Percentiles rank a stretch among this genome's conserved stretches.
Evolutionary conservation across 1,139 yeast genomes (phyloP).

Genomic region (Kodamaea sp.): DNA sequence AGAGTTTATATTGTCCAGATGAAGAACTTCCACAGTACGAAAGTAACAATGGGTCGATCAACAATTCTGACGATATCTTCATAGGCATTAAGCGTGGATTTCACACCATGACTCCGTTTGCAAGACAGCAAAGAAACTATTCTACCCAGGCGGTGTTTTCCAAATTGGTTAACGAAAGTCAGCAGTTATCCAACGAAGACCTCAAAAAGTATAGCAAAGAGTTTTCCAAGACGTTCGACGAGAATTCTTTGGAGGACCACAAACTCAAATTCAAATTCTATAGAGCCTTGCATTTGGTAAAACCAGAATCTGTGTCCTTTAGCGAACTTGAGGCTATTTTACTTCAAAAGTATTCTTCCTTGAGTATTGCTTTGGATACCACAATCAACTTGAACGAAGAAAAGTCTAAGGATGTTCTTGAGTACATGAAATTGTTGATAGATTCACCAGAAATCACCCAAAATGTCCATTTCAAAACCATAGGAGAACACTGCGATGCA

Average conservation of each 20-base stretch:
- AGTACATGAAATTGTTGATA: conserved; percentile 32
- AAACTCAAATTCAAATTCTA: conserved; percentile 37
- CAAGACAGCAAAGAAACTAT: conserved; percentile 2
- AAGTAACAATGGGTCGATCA: conserved; percentile 9
- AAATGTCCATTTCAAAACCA: conserved; percentile 6
- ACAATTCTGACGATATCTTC: conserved; percentile 48
- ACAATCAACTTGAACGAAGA: conserved; percentile 17
- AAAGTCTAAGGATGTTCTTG: conserved; percentile 29
- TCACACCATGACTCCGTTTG: conserved; percentile 32
- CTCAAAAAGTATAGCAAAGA: conserved; percentile 13
- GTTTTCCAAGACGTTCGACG: conserved; percentile 16
- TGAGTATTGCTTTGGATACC: conserved; percentile 17
- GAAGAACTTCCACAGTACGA: conserved; percentile 37
- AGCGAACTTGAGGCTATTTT: conserved; percentile 25
- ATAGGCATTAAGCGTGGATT: conserved; percentile 46
- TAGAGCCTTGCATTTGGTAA: conserved; percentile 35
- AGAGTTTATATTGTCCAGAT: conserved; percentile 61
- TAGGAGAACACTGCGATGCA: conserved; percentile 13
- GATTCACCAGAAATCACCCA: conserved; percentile 32
- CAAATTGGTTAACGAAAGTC: conserved; percentile 7
- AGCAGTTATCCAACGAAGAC: conserved; percentile 1
- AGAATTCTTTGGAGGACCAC: conserved; percentile 28
- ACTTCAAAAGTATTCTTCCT: conserved; percentile 29
- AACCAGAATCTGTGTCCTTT: conserved; percentile 32
- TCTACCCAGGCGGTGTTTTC: conserved; percentile 6